phyloP scores from a whole-genome alignment of 306 rosid genomes.

The Medicago truncatula region MtrunA17r5.0-ANR NC_053042.1:54016501-54017000 shows the following conservation, averaged over 20 bases:
- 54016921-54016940: constrained; percentile 98
- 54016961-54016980: constrained; percentile 99
- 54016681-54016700: constrained; percentile 98
- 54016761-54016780: constrained; percentile 33
- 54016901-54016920: constrained; percentile 90
- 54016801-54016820: background rate
- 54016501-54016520: constrained; percentile 16
- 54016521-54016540: constrained; percentile 4
- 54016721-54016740: constrained; percentile 98
- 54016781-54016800: constrained; percentile 35
- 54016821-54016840: background rate
- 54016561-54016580: constrained; percentile 36
- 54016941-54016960: constrained; percentile 99
- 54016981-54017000: constrained; percentile 98
- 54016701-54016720: constrained; percentile 95
- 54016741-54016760: constrained; percentile 88
- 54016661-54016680: constrained; percentile 98
- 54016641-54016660: constrained; percentile 95
- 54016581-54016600: constrained; percentile 51
- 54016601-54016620: constrained; percentile 97
- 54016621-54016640: constrained; percentile 91
- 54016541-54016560: constrained; percentile 19
- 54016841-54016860: constrained; percentile 18
- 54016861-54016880: constrained; percentile 89
- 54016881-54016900: constrained; percentile 99